phyloP scores from a whole-genome alignment of 1,284 basidiomycete species.

The Fomitiporia mediterranea region DNA sequence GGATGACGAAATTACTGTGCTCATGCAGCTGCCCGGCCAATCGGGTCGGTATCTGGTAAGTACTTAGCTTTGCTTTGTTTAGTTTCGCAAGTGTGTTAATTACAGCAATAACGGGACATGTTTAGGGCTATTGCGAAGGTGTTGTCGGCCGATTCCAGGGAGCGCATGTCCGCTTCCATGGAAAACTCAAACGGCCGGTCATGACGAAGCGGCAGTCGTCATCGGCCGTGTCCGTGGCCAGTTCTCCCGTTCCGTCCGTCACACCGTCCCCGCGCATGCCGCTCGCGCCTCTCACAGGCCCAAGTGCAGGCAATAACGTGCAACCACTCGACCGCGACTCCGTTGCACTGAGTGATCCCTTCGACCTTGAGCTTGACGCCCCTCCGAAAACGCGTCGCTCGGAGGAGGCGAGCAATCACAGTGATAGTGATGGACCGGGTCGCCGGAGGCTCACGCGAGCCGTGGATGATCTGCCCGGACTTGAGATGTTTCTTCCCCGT shows the following conservation, averaged over 20 bases:
- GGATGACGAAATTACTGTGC: conserved; percentile 77
- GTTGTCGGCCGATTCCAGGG: conserved; percentile 82
- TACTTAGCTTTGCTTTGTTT: conserved; percentile 30
- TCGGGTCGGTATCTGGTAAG: conserved; percentile 62
- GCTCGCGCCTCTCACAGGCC: background rate
- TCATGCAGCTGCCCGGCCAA: conserved; percentile 64
- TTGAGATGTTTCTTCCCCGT: conserved; percentile 16
- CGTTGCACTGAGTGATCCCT: conserved; percentile 12
- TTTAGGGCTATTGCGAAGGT: conserved; percentile 82
- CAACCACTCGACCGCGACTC: conserved; percentile 5
- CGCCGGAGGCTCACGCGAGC: conserved; percentile 3
- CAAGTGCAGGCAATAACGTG: background rate
- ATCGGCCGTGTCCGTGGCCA: conserved; percentile 26
- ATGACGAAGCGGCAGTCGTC: conserved; percentile 57
- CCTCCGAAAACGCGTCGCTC: background rate
- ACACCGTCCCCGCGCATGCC: conserved; percentile 14
- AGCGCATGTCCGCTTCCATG: conserved; percentile 65
- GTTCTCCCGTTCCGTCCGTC: conserved; percentile 14
- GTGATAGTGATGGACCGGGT: background rate
- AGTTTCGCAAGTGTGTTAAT: background rate
- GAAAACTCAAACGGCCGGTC: conserved; percentile 76
- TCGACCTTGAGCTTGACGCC: conserved; percentile 16
- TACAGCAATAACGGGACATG: background rate
- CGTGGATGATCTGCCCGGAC: conserved; percentile 15
- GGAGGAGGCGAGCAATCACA: background rate